These are phyloP conservation scores for Capsella bursapastoris DNA, from an alignment of 345 rosid genomes.

Conservation along the genomic window DNA sequence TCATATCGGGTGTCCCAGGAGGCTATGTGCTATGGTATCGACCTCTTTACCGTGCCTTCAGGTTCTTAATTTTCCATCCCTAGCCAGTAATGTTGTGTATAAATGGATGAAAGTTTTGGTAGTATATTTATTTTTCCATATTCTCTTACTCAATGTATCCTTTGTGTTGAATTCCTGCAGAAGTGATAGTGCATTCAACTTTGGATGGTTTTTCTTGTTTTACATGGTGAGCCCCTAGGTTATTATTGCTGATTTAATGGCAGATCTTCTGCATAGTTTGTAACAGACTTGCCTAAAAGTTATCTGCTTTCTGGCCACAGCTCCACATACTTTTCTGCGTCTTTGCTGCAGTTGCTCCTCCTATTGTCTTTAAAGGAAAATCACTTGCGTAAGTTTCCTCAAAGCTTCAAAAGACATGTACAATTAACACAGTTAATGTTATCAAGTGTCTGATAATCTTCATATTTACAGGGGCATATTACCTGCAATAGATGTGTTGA, in stretches of 20 bases:
- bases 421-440: not conserved
- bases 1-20: conserved; percentile 91
- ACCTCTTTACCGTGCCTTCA: conserved; percentile 91
- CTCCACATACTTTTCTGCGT: conserved; percentile 81
- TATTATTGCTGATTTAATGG: not conserved
- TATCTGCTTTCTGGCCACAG: conserved; percentile 48
- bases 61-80: conserved; percentile 51
- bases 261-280: not conserved
- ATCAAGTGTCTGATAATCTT: conserved; percentile 10
- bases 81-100: not conserved
- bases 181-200: conserved; percentile 83
- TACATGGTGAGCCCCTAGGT: conserved; percentile 56
- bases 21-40: conserved; percentile 94
- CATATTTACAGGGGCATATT: conserved; percentile 68
- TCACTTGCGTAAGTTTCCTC: conserved; percentile 80
- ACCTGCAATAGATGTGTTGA: conserved; percentile 73
- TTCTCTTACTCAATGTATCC: not conserved
- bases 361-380: conserved; percentile 90
- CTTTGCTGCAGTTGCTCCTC: conserved; percentile 96
- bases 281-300: not conserved
- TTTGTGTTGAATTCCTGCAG: conserved; percentile 52
- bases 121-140: not conserved
- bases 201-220: conserved; percentile 88
- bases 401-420: not conserved
- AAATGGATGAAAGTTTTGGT: not conserved